Evolutionary conservation across 345 rosid genomes (phyloP), one percentile per base, ranked within the genome.

Genomic region (Populus pruinosa): DNA sequence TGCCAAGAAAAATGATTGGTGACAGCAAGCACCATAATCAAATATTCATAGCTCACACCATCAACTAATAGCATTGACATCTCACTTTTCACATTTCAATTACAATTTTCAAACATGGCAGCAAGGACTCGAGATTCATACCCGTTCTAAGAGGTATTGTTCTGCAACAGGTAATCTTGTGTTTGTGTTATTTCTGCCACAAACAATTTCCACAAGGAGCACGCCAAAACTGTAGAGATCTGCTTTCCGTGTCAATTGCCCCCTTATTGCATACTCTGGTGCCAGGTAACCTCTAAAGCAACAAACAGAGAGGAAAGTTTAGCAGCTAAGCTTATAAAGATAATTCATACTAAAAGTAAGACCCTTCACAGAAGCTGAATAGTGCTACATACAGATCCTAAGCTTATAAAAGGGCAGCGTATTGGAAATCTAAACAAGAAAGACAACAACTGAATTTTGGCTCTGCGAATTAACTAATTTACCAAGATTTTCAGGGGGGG

Each of bases 261-360:
- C 99, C 80, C 94, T 85, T 71, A 96, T 90, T 18, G 99, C 99
- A 81, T 96, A 96, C 82, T 96, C 99, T 9, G 99, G 99, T 59
- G 99, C 99, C 76, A 93, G 85, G 83, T 96, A 96, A 74, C 99
- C 98, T 86, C 99, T 96, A 77, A 72, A 70, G 80, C 43, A 72
- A 53, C 49, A 81, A 63, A 78, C 20, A 55, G 63, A 65, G 39
- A 83, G 6, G 27, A 29, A n/a, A 65, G 55, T 33, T 23, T 12
- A 36, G 69, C 3, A 12, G 8, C 18, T 43, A 23, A 17, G 70
- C 70, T 39, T 8, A 31, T 25, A 63, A 11, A 64, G 61, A 74
- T 18, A 25, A 66, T 16, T n/a, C 78, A 66, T 29, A 29, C 2
- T 41, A 62, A 63, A 25, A 8, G 23, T 43, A 27, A 67, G 61